phyloP scores from a whole-genome alignment of 1,284 basidiomycete genomes.

The Grifola frondosa region DNA sequence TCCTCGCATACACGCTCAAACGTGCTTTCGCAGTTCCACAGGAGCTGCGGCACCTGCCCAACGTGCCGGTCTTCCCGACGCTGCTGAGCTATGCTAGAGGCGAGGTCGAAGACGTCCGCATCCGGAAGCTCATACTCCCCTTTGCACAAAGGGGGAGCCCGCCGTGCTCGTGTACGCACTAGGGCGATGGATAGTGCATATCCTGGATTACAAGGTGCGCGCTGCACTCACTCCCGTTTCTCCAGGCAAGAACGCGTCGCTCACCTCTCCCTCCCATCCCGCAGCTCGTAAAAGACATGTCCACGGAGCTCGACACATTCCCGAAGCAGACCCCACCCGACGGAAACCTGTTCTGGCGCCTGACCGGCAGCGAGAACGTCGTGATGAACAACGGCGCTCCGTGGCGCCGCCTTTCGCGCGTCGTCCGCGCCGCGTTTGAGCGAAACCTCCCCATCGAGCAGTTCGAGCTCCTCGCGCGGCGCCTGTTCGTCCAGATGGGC shows the following conservation, averaged over 20 bases:
- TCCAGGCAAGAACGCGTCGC: not conserved
- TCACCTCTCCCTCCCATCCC: not conserved
- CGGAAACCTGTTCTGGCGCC: constrained; percentile 28
- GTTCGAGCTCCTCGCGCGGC: constrained; percentile 25
- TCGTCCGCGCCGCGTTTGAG: constrained; percentile 28
- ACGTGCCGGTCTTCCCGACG: constrained; percentile 20
- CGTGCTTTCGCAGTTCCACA: no score
- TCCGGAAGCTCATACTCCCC: constrained; percentile 22
- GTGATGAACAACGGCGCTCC: constrained; percentile 30
- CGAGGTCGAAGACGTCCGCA: constrained; percentile 23
- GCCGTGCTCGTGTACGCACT: constrained; percentile 25
- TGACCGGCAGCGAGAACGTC: constrained; percentile 31
- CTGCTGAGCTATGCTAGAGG: constrained; percentile 21
- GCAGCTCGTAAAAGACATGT: constrained; percentile 14
- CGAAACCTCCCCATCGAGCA: constrained; percentile 27
- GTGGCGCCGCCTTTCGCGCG: constrained; percentile 30
- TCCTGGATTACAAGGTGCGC: constrained; percentile 23
- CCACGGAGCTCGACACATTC: constrained; percentile 12
- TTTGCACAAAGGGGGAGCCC: constrained; percentile 20
- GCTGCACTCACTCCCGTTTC: no score
- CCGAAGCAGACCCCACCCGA: constrained; percentile 31
- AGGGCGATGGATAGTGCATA: constrained; percentile 27
- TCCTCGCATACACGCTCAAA: no score
- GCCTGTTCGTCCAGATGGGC: constrained; percentile 26
- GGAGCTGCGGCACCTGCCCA: constrained; percentile 23